Base-by-base conservation (phyloP, 2,329 filamentous ascomycete species). In the Aspergillus aculeatus region DNA sequence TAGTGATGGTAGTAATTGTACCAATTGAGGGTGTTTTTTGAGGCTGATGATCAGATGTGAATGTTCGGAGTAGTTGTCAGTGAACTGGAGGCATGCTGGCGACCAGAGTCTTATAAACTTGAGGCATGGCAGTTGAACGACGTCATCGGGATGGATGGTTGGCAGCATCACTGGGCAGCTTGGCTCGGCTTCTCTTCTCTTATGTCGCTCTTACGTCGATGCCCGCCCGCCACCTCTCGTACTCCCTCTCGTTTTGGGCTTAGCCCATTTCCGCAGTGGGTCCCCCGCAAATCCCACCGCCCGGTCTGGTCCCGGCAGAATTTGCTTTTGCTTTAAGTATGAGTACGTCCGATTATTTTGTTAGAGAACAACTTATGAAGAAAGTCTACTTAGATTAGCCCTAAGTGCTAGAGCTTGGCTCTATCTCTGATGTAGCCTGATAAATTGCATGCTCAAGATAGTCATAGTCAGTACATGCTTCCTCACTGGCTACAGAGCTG, bases 171-270 rank as follows among this genome's bases (percentile, higher is more conserved):
- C 14, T 16, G 11, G 32, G 12, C 32, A 35, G 32, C 11, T 35
- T 35, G 32, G 32, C 32, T 35, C 11, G 11, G 10, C 11, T 14
- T 35, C 5, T n/a, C 2, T n/a, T 16, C 14, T 44, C 14, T 32
- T 55, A 58, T 56, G 59, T 61, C 23, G 35, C 32, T 29, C 57
- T 68, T 68, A 71, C 69, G 69, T 71, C 69, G 69, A 64, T 64
- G 54, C 35, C 50, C 61, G 48, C 63, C 71, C 66, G 70, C 24
- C 6, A 29, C 26, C 26, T 9, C 7, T 29, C 26, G 26, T 58
- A 50, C 35, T 47, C 50, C 41, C 38, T n/a, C 61, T 50, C n/a
- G 1, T 6, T 57, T 61, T 16, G n/a, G 50, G 61, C 14, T 57
- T 64, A 60, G 62, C 55, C 54, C 51, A 47, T 26, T 24, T 35